Base-by-base conservation (phyloP, 495 filamentous ascomycete species). In the Penicillium desertorum region DNA sequence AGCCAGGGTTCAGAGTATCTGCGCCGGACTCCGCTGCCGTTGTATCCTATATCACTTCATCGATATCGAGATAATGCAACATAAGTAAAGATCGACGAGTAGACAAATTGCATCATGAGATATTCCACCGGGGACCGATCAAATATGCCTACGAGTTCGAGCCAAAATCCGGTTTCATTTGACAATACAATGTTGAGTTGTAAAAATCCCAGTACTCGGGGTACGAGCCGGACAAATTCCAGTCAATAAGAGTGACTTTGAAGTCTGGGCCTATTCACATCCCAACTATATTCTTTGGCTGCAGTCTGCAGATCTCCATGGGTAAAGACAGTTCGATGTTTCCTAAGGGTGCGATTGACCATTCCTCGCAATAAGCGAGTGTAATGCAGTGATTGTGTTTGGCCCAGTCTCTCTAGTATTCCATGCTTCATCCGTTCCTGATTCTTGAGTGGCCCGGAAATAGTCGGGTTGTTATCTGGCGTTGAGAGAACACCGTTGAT, bases 131-230 rank as follows among this genome's bases (percentile, higher is more conserved):
- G 23, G 34, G 64, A 63, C 41, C 57, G 43, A 29, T 66, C 60
- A 39, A 68, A 44, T 25, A 68, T 66, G 45, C 64, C 54, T 1
- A 66, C 22, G 45, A 64, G 51, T 41, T 62, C 63, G 46, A 68
- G 58, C 58, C 66, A 68, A 23, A 68, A 23, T 56, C 61, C 7
- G 57, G 48, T 45, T 65, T 68, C 11, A 57, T 58, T 19, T 51
- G 37, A 27, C 58, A 65, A 34, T 42, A 44, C 29, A 68, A 42
- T 32, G 58, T 65, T 12, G 59, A 43, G 48, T 71, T 78, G 22
- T 71, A 69, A 49, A 68, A 81, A 46, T 80, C 79, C 79, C 78
- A 80, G 62, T 72, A 80, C 23, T 71, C 64, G 8, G 77, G 75
- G 64, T 75, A 81, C 72, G 73, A 83, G 8, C 78, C 77, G 22